Base-by-base conservation (phyloP, 2,329 filamentous ascomycete species). In the Aspergillus transmontanensis region DNA sequence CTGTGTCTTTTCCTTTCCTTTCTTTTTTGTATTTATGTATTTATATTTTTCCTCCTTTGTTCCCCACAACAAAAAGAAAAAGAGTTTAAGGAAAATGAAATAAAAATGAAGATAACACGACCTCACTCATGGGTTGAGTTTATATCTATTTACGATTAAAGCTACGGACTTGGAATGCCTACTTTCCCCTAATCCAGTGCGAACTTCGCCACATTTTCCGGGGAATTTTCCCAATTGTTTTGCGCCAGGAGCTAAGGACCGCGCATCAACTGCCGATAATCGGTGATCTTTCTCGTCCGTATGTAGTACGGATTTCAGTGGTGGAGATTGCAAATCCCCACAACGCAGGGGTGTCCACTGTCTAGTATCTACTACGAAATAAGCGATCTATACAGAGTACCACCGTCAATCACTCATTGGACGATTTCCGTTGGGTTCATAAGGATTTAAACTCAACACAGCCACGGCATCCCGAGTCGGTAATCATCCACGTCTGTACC, bases 401-500 rank as follows among this genome's bases (percentile, higher is more conserved):
- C 9, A 23, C 21, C 36, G 26, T 23, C 45, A 4, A 11, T 12
- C 41, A 45, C n/a, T 34, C 34, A 61, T 45, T 43, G 53, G 53
- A 50, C 45, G 48, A 41, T 11, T 26, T 6, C 45, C 26, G 21
- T 11, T 23, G 34, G 43, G 43, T 43, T 14, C 23, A n/a, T 51
- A n/a, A 51, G 57, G 46, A 60, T 50, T 26, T 34, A 39, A 54
- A 9, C 36, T 41, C 6, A 10, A 43, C 26, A 41, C 23, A n/a
- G 50, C 58, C 30, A 50, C 57, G 57, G 57, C 26, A 51, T 59
- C 57, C 57, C 57, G 57, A 59, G 14, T 58, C 57, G 57, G 41
- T 54, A 36, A 60, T 57, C 58, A 68, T 66, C 21, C 34, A 36
- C 2, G 34, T 36, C 14, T 36, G 32, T 28, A 28, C 26, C 4